Percentiles rank a stretch among this genome's conserved stretches.
Conservation (phyloP, 2,329 filamentous ascomycete species). For the Beauveria sp. region DNA sequence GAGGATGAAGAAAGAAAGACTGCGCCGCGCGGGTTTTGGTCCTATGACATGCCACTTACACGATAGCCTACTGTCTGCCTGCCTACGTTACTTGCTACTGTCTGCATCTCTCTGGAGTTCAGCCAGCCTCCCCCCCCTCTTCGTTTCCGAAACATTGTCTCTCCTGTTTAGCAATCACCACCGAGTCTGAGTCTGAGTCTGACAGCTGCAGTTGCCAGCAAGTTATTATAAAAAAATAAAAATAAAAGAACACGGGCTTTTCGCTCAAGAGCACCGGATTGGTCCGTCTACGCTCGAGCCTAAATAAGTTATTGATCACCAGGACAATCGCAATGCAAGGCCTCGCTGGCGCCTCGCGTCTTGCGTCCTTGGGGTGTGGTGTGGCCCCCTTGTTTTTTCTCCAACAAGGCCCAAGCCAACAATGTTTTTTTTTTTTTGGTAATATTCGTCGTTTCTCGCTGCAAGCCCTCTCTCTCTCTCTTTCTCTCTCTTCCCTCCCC, state of each 20-base stretch:
- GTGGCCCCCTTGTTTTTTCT: not conserved
- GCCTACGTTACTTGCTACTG: too few species aligned
- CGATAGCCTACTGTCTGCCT: too few species aligned
- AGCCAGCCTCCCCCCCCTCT: not conserved
- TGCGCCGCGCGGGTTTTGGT: not conserved
- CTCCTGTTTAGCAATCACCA: not conserved
- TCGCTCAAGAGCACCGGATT: not conserved
- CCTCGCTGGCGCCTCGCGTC: not conserved
- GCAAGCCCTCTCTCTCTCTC: not conserved
- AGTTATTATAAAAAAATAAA: not conserved
- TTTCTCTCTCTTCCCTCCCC: too few species aligned
- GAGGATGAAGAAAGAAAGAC: not conserved
- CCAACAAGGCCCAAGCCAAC: not conserved
- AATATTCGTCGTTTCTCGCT: not conserved
- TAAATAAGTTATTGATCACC: slow-evolving; percentile 1
- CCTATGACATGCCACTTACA: not conserved
- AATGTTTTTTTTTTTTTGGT: too few species aligned
- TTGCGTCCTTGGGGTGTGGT: not conserved
- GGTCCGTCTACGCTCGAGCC: not conserved
- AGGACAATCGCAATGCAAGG: not conserved
- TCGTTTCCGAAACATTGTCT: not conserved
- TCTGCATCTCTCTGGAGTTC: too few species aligned
- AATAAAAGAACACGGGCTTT: not conserved
- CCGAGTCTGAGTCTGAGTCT: not conserved
- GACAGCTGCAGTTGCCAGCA: not conserved